Conservation (phyloP, 2,329 filamentous ascomycete genomes). For the Endoconidiophora laricicola region DNA sequence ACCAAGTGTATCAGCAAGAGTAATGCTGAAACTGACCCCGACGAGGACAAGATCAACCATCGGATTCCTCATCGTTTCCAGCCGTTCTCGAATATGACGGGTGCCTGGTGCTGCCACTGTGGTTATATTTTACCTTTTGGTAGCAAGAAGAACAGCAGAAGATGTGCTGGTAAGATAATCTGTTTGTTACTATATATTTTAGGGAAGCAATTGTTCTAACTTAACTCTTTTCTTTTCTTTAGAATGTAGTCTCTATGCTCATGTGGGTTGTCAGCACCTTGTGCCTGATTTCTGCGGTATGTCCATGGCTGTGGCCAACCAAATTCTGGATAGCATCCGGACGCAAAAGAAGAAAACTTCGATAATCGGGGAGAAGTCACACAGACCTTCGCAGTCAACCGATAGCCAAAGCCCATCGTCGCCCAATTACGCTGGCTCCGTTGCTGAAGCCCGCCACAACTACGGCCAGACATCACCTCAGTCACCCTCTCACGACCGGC, state of each 20-base stretch:
- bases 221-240: slow-evolving; percentile 10
- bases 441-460: slow-evolving; percentile 15
- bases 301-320: slow-evolving; percentile 93
- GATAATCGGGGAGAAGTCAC: slow-evolving; percentile 44
- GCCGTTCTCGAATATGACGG: slow-evolving; percentile 91
- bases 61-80: slow-evolving; percentile 95
- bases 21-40: slow-evolving; percentile 92
- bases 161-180: slow-evolving; percentile 53
- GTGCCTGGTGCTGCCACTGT: slow-evolving; percentile 99
- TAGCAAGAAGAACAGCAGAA: slow-evolving; percentile 73
- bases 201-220: slow-evolving; percentile 17
- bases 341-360: slow-evolving; percentile 52
- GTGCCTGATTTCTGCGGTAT: slow-evolving; percentile 98
- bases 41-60: slow-evolving; percentile 99
- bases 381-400: slow-evolving; percentile 32
- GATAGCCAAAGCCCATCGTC: slow-evolving; percentile 29
- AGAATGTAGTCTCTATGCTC: slow-evolving; percentile 86
- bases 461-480: slow-evolving; percentile 17
- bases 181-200: background rate
- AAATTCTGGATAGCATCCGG: slow-evolving; percentile 76
- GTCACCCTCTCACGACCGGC: slow-evolving; percentile 15
- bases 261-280: slow-evolving; percentile 80
- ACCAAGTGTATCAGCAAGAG: slow-evolving; percentile 99
- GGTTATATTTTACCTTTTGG: slow-evolving; percentile 91
- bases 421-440: slow-evolving; percentile 20